Conservation (phyloP, 1,284 basidiomycete genomes). For the Prillingera fragicola region DNA sequence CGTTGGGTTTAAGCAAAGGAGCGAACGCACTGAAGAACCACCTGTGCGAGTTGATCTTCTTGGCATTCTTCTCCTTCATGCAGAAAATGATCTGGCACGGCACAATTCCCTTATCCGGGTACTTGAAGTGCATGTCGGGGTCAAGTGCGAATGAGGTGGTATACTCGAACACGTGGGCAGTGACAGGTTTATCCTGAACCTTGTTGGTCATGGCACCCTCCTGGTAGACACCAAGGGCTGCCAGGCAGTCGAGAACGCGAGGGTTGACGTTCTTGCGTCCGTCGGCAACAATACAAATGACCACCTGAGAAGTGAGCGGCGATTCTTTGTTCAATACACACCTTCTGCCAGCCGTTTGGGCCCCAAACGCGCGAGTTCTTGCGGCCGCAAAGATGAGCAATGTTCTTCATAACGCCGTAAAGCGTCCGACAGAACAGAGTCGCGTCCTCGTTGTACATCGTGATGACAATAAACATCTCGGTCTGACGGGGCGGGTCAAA, state of each 20-base stretch:
- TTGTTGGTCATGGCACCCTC: slow-evolving; percentile 77
- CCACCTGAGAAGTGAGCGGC: slow-evolving; percentile 57
- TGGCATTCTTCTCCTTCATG: slow-evolving; percentile 58
- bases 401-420: slow-evolving; percentile 91
- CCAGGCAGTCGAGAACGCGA: slow-evolving; percentile 79
- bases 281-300: slow-evolving; percentile 92
- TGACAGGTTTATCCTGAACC: slow-evolving; percentile 80
- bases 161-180: slow-evolving; percentile 86
- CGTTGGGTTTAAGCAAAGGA: slow-evolving; percentile 55
- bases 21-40: slow-evolving; percentile 93
- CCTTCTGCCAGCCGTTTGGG: slow-evolving; percentile 94
- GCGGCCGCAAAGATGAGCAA: slow-evolving; percentile 81
- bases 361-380: slow-evolving; percentile 97
- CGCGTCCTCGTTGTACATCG: slow-evolving; percentile 97
- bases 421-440: slow-evolving; percentile 87
- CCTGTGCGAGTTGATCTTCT: slow-evolving; percentile 92
- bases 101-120: slow-evolving; percentile 86
- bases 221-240: slow-evolving; percentile 55
- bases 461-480: slow-evolving; percentile 90
- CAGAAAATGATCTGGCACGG: slow-evolving; percentile 84
- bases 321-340: slow-evolving; percentile 30
- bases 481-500: slow-evolving; percentile 64
- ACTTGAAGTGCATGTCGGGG: slow-evolving; percentile 82
- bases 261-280: slow-evolving; percentile 89
- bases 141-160: slow-evolving; percentile 88